Evolutionary conservation across 495 filamentous ascomycete species (phyloP), one percentile per base, ranked within the genome.

Genomic region (Podospora tetraspora): DNA sequence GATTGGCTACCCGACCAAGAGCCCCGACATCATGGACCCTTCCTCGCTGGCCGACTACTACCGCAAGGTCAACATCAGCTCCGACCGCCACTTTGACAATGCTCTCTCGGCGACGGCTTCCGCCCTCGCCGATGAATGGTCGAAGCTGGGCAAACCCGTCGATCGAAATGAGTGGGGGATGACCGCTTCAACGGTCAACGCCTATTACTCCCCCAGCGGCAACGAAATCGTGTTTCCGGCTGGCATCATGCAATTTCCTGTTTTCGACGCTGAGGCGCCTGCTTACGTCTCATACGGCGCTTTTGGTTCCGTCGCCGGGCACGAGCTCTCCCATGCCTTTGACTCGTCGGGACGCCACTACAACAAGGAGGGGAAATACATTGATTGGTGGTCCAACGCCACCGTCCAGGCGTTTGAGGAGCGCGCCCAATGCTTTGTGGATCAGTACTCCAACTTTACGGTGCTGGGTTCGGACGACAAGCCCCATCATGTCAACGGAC

Each of bases 241-340:
- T 0, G 89, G 88, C 5, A 91, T 91, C 62, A 90, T 91, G 88
- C 89, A 92, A 69, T 84, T 88, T 11, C 89, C 89, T 4, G 81
- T 86, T 16, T 92, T 91, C 71, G 84, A 87, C 43, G 80, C 85
- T 1, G 77, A 82, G 24, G 79, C 89, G 6, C 89, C 89, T 0
- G 75, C 84, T 56, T 92, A 91, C 68, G 73, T 91, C 24, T 84
- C 85, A 22, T 92, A 92, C 69, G 90, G 90, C 37, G 87, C 89
- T 2, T 91, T 92, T 71, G 90, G 88, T 34, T 83, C 88, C 3
- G 86, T 92, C 37, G 87, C 86, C 60, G 90, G 90, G 10, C 90
- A 92, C 72, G 89, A 92, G 73, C 83, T 92, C 12, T 89, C 87
- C 2, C 89, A 92, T 73, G 88, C 89, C 16, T 91, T 92, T 69